Conservation (phyloP, 805 yeast genomes). For the Candida peoriensis region DNA sequence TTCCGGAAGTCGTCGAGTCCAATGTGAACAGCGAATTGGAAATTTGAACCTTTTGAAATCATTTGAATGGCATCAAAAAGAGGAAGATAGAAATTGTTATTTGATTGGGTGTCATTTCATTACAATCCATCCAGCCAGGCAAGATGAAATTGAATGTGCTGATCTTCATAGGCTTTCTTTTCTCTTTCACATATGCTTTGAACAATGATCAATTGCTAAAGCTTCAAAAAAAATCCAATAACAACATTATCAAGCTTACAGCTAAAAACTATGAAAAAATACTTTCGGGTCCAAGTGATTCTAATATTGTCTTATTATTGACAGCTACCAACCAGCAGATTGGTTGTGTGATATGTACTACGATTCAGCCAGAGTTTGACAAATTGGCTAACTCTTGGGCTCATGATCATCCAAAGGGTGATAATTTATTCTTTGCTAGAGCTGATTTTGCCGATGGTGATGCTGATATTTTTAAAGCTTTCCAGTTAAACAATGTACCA, state of each 20-base stretch:
- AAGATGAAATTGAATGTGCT: neutral
- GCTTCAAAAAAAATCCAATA: slow-evolving; percentile 24
- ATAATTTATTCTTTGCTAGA: slow-evolving; percentile 60
- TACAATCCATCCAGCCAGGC: neutral
- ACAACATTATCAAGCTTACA: slow-evolving; percentile 43
- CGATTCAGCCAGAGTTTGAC: slow-evolving; percentile 61
- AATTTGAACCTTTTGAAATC: too few species aligned
- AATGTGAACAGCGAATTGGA: too few species aligned
- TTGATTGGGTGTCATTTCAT: too few species aligned
- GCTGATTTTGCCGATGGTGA: slow-evolving; percentile 66
- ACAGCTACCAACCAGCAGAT: slow-evolving; percentile 72
- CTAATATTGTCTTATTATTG: slow-evolving; percentile 61
- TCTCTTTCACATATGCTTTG: slow-evolving; percentile 10
- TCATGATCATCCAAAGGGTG: slow-evolving; percentile 50
- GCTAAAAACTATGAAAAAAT: slow-evolving; percentile 55
- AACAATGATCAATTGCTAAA: slow-evolving; percentile 21
- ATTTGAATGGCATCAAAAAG: too few species aligned
- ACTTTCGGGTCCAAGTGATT: slow-evolving; percentile 59
- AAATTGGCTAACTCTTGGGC: slow-evolving; percentile 61
- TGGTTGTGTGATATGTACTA: slow-evolving; percentile 71
- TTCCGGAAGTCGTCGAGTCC: too few species aligned
- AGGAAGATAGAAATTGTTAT: too few species aligned
- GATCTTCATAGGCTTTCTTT: slow-evolving; percentile 3
- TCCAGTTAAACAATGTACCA: slow-evolving; percentile 70
- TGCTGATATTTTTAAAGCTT: slow-evolving; percentile 36